phyloP scores from a whole-genome alignment of 495 filamentous ascomycete species.

The Neurospora tetraspora region DNA sequence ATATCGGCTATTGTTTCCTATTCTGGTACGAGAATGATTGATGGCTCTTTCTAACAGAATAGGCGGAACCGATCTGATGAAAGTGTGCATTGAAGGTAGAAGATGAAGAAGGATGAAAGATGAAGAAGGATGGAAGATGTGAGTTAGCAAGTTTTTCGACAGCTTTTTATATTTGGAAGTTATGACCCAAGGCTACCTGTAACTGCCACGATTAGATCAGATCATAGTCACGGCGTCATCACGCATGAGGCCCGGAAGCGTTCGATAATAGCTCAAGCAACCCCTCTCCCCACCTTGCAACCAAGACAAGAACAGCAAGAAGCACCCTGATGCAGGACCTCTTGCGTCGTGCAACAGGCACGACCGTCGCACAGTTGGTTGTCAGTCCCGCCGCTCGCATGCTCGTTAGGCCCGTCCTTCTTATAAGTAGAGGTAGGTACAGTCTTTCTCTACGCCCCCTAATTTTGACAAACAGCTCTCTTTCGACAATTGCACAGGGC shows the following conservation, averaged over 20 bases:
- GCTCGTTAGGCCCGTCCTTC: too few species aligned
- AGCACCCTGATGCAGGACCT: too few species aligned
- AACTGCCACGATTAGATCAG: background rate
- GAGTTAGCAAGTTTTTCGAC: background rate
- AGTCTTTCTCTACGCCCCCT: background rate
- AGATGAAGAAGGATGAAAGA: background rate
- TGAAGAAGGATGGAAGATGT: background rate
- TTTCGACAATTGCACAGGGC: too few species aligned
- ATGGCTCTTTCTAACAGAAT: background rate
- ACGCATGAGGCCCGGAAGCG: background rate
- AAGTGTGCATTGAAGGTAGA: background rate
- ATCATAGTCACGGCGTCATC: background rate
- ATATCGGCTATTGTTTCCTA: background rate
- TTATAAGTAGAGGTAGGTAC: too few species aligned
- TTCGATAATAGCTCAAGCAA: background rate
- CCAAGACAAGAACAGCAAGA: too few species aligned
- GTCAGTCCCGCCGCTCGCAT: too few species aligned
- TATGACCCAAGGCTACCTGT: background rate
- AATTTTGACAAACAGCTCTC: too few species aligned
- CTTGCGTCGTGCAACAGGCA: too few species aligned
- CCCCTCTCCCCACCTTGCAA: too few species aligned
- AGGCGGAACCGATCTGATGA: background rate
- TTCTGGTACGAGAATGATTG: background rate
- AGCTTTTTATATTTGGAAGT: background rate
- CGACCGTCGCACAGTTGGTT: too few species aligned